Evolutionary conservation across 768 basidiomycete genomes (phyloP), one percentile per base, ranked within the genome.

Genomic region (Auriscalpium vulgare): DNA sequence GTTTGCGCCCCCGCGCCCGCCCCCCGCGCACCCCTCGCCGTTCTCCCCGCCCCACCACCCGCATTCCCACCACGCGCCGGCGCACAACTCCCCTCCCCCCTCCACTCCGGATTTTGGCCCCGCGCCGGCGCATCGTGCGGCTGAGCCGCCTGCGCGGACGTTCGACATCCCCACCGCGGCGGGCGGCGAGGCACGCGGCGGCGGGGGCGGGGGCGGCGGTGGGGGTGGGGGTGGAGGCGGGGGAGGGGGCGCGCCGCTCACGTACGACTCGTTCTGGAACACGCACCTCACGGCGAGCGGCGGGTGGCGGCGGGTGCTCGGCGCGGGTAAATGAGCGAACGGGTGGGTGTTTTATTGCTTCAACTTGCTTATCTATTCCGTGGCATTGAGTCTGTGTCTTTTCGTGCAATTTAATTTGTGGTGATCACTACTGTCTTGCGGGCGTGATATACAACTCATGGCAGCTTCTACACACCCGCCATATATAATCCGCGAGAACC

Each of bases 261-360:
- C 61, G 16, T 62, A 62, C 37, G 61, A 62, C 53, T 62, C 61
- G 37, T 62, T 62, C 16, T 62, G 61, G 61, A 62, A 55, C 47
- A 56, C 61, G 29, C 61, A 62, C 43, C 47, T 50, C 1, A 56
- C 61, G 17, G 49, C 51, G 34, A 52, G 56, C 48, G 29, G 29
- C 4, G 50, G 56, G 13, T 60, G 59, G 59, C 59, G 59, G 23
- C 53, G 46, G 21, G 37, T 45, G 23, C n/a, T 60, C 5, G 47
- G 43, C 11, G 45, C 13, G 17, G 40, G 43, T 34, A 36, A 29
- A 7, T 29, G 29, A 29, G 29, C 29, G 29, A 29, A 4, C 4
- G 29, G 29, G 29, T 29, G 29, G 2, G 29, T 29, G 29, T 29
- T 0, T 29, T 29, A 29, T 29, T 29, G 29, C 29, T 29, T 7